Evolutionary conservation across 768 basidiomycete species (phyloP), one percentile per base, ranked within the genome.

Genomic region (Tylopilus rubrobrunneus): DNA sequence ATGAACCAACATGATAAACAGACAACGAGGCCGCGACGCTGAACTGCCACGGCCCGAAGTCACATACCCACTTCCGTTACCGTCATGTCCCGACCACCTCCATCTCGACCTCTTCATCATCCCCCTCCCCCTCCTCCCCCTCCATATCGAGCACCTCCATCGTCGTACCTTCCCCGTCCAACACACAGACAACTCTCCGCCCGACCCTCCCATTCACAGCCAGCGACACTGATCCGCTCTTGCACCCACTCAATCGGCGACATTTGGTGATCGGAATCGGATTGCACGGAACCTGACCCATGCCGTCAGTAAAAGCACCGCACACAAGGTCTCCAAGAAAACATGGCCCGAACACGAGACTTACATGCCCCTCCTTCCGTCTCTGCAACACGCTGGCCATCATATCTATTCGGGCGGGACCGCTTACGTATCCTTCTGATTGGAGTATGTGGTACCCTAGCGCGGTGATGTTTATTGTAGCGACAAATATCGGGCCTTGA

Each of bases 121-220:
- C 74, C 52, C 61, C 76, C 66, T 78, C 80, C 66, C 66, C 66
- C 43, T 68, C 70, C 57, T 84, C 83, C 51, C 78, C 85, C 74
- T 89, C 89, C 72, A 92, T 75, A 76, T 92, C 89, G 62, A 90
- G 74, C 43, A 85, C 77, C 73, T 92, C 87, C 77, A 92, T 65
- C 53, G 71, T 73, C 57, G 73, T 76, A 58, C 87, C 89, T 50
- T 75, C 74, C 53, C 69, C 72, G 67, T 87, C 87, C 66, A 91
- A 68, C 52, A 90, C 79, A 67, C 89, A 89, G 7, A 82, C 87
- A 48, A 91, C 84, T 62, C 87, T 75, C 63, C 89, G 83, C 51
- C 87, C 87, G 9, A 70, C 74, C 67, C 85, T 76, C 58, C 90
- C 89, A 66, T 92, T 92, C 66, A 89, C 76, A 49, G 86, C 82